A percentile compares a stretch with the other conserved stretches of the same genome.
phyloP scores from a whole-genome alignment of 2,329 filamentous ascomycete genomes.

The Colletotrichum caudatum region DNA sequence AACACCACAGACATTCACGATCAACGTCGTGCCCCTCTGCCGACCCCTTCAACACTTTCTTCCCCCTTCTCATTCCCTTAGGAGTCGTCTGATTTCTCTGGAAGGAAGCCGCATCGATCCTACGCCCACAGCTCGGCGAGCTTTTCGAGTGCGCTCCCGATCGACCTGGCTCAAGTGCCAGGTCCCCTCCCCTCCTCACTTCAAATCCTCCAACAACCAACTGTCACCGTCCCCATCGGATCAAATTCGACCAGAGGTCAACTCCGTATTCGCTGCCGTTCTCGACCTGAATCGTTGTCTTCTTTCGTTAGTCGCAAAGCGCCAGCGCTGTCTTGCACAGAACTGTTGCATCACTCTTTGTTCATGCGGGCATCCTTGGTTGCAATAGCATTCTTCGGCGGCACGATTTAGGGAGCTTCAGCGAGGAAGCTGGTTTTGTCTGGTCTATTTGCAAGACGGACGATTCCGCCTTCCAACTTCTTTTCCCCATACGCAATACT shows the following conservation, averaged over 20 bases:
- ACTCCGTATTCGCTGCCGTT: background rate
- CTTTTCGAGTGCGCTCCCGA: constrained; percentile 23
- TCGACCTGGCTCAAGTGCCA: constrained; percentile 38
- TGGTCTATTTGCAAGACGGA: constrained; percentile 36
- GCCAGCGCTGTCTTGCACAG: constrained; percentile 9
- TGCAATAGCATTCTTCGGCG: constrained; percentile 20
- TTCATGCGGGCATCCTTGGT: constrained; percentile 25
- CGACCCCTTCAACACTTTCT: background rate
- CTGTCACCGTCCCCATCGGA: constrained; percentile 13
- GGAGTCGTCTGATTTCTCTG: background rate
- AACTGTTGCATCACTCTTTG: constrained; percentile 3
- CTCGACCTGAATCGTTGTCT: background rate
- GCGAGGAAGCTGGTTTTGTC: constrained; percentile 30
- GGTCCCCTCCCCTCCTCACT: constrained; percentile 31
- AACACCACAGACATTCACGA: constrained; percentile 14
- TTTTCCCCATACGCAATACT: constrained; percentile 25
- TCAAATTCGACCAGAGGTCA: constrained; percentile 6
- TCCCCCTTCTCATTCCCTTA: background rate
- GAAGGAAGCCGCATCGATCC: constrained; percentile 10
- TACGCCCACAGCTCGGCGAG: constrained; percentile 18
- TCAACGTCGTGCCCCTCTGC: constrained; percentile 20
- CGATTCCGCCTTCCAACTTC: constrained; percentile 29
- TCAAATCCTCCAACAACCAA: constrained; percentile 4
- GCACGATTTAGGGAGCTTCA: constrained; percentile 26
- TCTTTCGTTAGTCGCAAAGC: constrained; percentile 2